Conservation (phyloP, 306 rosid genomes). For the Cucumis melo region DNA sequence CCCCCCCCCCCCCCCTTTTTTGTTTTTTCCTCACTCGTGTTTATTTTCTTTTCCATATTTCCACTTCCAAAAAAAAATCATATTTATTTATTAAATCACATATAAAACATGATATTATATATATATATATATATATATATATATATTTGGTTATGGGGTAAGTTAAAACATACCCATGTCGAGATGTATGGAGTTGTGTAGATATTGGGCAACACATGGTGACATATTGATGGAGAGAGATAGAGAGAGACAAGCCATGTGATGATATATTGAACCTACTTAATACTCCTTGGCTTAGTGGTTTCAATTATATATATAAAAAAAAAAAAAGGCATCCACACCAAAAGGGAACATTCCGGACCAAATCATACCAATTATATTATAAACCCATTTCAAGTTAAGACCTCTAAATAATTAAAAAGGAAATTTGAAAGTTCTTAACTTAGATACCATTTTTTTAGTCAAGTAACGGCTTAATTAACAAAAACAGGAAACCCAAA, state of each 20-base stretch:
- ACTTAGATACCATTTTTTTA: neutral
- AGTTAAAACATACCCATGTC: neutral
- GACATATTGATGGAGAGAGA: neutral
- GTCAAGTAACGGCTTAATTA: neutral
- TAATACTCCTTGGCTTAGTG: neutral
- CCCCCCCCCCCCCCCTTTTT: no score
- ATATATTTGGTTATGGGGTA: neutral
- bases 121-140: no score
- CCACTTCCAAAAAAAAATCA: neutral
- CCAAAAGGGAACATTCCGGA: conserved; percentile 1
- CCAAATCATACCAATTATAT: neutral
- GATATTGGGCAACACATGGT: conserved; percentile 2
- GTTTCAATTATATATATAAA: neutral
- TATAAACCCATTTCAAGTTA: neutral
- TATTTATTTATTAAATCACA: neutral
- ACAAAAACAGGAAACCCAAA: neutral
- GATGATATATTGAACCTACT: neutral
- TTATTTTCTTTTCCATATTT: neutral
- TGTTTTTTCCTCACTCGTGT: neutral
- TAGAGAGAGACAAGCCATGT: neutral
- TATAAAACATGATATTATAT: neutral
- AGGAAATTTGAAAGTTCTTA: neutral
- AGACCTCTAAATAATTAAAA: neutral
- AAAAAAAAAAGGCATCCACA: neutral
- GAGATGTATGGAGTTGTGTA: neutral